A percentile compares a stretch with the other conserved stretches of the same genome.
Evolutionary conservation across 495 filamentous ascomycete genomes (phyloP).

Genomic region (Xylaria sp.): DNA sequence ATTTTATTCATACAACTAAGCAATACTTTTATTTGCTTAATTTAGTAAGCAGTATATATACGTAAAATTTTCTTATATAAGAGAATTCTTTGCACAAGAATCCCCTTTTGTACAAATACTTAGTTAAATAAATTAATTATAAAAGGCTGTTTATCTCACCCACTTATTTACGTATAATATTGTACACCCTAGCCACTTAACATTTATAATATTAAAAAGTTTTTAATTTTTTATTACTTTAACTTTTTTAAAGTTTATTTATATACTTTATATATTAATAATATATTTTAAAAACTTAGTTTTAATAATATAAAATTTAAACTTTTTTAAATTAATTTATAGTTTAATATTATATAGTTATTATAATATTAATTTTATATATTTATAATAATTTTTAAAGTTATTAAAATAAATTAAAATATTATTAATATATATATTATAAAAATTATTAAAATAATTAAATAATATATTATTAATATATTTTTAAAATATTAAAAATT

Average conservation of each 20-base stretch:
- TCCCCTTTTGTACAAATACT: no score
- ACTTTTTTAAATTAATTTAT: no score
- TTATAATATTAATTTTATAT: not conserved
- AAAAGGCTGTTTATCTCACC: no score
- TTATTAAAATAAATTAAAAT: conserved; percentile 9
- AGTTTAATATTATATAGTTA: not conserved
- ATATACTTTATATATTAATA: not conserved
- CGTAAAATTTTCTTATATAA: no score
- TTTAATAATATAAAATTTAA: no score
- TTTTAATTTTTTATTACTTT: not conserved
- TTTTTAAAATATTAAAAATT: not conserved
- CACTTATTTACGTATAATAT: no score
- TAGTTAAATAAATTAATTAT: no score
- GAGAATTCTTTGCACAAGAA: no score
- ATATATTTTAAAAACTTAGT: not conserved
- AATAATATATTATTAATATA: conserved; percentile 8
- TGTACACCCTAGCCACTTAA: no score
- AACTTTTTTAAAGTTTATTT: not conserved
- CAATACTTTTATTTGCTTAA: no score
- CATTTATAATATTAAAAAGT: not conserved
- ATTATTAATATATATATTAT: not conserved
- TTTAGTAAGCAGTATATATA: no score
- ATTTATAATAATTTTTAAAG: not conserved
- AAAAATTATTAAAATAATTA: conserved; percentile 5
- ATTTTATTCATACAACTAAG: no score